phyloP scores from a whole-genome alignment of 2,329 filamentous ascomycete genomes.

The Westerdykella aurantiaca region DNA sequence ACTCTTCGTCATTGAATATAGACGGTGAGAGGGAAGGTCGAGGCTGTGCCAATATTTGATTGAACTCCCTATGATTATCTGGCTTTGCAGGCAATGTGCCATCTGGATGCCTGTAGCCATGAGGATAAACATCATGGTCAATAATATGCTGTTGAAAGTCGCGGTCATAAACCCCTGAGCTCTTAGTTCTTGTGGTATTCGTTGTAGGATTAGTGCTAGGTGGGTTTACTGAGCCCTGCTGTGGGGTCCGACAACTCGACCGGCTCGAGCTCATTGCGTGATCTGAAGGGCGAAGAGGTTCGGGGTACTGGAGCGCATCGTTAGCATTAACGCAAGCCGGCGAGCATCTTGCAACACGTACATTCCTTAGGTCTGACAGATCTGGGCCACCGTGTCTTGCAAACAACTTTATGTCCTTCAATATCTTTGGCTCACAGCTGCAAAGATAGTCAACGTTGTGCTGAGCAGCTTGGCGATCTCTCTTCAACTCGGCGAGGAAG shows the following conservation, averaged over 20 bases:
- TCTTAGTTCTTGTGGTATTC: conserved; percentile 21
- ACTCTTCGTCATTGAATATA: conserved; percentile 28
- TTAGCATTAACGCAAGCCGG: conserved; percentile 3
- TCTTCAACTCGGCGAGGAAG: no score
- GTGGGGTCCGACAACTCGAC: conserved; percentile 7
- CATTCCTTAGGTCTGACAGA: conserved; percentile 11
- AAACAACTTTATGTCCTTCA: conserved; percentile 12
- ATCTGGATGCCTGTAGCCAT: conserved; percentile 21
- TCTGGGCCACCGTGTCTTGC: conserved; percentile 12
- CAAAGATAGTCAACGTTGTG: conserved; percentile 4
- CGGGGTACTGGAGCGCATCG: conserved; percentile 7
- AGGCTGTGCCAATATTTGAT: conserved; percentile 18
- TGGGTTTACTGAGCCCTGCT: conserved; percentile 4
- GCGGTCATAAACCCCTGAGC: conserved; percentile 26
- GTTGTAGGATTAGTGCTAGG: conserved; percentile 12
- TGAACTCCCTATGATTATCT: conserved; percentile 30
- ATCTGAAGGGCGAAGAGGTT: conserved; percentile 10
- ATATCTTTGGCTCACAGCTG: conserved; percentile 4
- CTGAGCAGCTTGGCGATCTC: not conserved
- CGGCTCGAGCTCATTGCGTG: conserved; percentile 10
- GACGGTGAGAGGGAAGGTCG: conserved; percentile 29
- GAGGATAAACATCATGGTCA: conserved; percentile 30
- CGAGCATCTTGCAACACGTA: conserved; percentile 4
- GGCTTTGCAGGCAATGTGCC: conserved; percentile 20
- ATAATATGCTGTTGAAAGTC: conserved; percentile 37